Base-by-base conservation (phyloP, 108 stramenopile species). In the Craspedostauros australis region DNA sequence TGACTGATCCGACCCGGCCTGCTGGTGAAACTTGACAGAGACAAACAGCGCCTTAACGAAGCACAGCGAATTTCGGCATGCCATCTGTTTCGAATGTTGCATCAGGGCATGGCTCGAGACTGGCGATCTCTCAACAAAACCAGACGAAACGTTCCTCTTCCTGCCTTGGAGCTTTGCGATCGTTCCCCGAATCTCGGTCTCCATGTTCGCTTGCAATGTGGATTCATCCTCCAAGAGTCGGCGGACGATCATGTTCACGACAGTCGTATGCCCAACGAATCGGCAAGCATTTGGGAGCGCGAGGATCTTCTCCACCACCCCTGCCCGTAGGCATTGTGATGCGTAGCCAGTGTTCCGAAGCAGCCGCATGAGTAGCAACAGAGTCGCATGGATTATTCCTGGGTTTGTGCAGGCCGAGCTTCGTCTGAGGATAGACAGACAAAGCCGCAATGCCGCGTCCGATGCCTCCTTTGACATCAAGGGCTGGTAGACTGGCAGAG, bases 151-250 rank as follows among this genome's bases (percentile, higher is more conserved):
- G 41, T 50, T 61, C 38, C 53, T 67, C 47, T 74, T 70, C 47
- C 60, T 84, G 39, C 59, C 67, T 45, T 55, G 57, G 9, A 94
- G 54, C 34, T 75, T 80, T 1, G 80, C 34, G 14, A 88, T 60
- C 14, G 56, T 60, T 36, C 67, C 53, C 15, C 93, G 61, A 28
- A 96, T 93, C 59, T 96, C 93, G 30, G 83, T 81, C 52, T 96
- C 93, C 95, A 96, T 96, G 32, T 83, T 67, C 1, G 75, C 50
- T 60, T 88, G 88, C 27, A 96, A 72, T 12, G 88, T 93, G 11
- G 52, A 36, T 20, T 87, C 88, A 61, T 96, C 95, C 59, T 94
- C 93, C 1, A 94, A 65, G 39, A 96, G 61, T 19, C 91, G 85
- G 30, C 95, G 82, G 19, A 94, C 62, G 6, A 90, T 54, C 23